Conservation (phyloP, 2,329 filamentous ascomycete species). For the Arthrobotrys iridis region DNA sequence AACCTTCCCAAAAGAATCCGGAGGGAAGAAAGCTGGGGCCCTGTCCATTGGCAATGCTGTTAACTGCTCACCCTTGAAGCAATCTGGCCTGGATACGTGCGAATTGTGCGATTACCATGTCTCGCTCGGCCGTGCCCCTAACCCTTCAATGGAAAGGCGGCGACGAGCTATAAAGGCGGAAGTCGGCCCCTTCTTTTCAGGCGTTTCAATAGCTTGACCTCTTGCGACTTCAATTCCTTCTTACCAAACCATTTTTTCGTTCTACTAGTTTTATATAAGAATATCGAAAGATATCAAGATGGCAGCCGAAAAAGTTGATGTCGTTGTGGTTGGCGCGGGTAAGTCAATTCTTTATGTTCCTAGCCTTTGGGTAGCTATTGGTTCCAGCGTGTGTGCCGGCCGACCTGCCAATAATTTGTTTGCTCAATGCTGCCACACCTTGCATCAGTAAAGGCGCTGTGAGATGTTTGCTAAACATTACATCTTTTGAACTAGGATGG, state of each 20-base stretch:
- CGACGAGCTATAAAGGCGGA: slow-evolving; percentile 35
- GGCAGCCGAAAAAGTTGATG: slow-evolving; percentile 50
- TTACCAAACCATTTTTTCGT: not conserved
- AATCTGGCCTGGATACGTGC: slow-evolving; percentile 44
- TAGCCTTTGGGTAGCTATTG: not conserved
- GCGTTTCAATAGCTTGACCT: slow-evolving; percentile 7
- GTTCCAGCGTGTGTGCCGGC: slow-evolving; percentile 16
- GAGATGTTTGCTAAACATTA: slow-evolving; percentile 27
- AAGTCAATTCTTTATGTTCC: slow-evolving; percentile 4
- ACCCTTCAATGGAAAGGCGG: not conserved
- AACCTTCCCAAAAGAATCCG: slow-evolving; percentile 28
- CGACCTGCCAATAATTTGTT: not conserved
- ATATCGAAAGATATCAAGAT: slow-evolving; percentile 24
- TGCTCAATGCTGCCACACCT: not conserved
- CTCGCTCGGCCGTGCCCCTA: slow-evolving; percentile 35
- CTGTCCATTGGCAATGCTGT: slow-evolving; percentile 10
- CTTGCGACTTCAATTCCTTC: slow-evolving; percentile 3
- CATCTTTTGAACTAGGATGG: slow-evolving; percentile 60
- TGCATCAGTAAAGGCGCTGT: not conserved
- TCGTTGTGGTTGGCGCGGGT: slow-evolving; percentile 53
- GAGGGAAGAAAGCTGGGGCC: slow-evolving; percentile 25
- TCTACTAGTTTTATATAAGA: slow-evolving; percentile 10
- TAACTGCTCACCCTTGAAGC: slow-evolving; percentile 40
- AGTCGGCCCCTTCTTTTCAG: slow-evolving; percentile 24
- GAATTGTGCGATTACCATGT: slow-evolving; percentile 43